Conservation (phyloP, 495 filamentous ascomycete species). For the Glonium stellatum region DNA sequence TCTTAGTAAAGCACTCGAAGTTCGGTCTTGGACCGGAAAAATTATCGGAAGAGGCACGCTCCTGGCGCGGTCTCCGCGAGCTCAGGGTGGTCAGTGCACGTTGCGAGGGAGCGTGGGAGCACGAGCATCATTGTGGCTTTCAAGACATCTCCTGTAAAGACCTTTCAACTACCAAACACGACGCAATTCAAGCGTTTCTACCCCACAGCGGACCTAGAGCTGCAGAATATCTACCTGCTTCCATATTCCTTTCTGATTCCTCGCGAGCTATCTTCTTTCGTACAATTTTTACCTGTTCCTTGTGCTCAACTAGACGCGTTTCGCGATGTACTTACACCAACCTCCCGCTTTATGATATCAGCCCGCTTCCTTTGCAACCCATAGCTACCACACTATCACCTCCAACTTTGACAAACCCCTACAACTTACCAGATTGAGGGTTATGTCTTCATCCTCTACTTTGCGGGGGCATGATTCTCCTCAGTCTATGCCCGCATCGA, state of each 20-base stretch:
- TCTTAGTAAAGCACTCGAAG: not conserved
- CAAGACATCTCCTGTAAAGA: not conserved
- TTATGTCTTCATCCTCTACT: conserved; percentile 28
- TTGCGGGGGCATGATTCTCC: conserved; percentile 18
- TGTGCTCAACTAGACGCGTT: not conserved
- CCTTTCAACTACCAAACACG: not conserved
- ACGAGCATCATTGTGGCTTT: not conserved
- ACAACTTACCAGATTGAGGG: not conserved
- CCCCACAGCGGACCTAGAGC: too few species aligned
- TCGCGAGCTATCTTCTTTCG: too few species aligned
- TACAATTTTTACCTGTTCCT: too few species aligned
- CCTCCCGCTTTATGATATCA: not conserved
- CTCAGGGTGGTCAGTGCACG: not conserved
- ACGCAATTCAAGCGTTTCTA: too few species aligned
- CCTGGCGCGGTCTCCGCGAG: not conserved
- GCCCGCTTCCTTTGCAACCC: conserved; percentile 10
- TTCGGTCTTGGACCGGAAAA: not conserved
- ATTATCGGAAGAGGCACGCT: too few species aligned
- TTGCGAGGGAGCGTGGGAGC: not conserved
- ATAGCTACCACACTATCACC: not conserved
- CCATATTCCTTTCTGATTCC: too few species aligned
- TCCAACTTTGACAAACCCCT: conserved; percentile 1
- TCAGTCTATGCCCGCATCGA: conserved; percentile 20
- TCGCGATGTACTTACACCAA: not conserved
- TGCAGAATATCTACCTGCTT: too few species aligned